These are phyloP conservation scores for Eucalyptus sp. DNA, from an alignment of 345 rosid species.

Conservation along the genomic window DNA sequence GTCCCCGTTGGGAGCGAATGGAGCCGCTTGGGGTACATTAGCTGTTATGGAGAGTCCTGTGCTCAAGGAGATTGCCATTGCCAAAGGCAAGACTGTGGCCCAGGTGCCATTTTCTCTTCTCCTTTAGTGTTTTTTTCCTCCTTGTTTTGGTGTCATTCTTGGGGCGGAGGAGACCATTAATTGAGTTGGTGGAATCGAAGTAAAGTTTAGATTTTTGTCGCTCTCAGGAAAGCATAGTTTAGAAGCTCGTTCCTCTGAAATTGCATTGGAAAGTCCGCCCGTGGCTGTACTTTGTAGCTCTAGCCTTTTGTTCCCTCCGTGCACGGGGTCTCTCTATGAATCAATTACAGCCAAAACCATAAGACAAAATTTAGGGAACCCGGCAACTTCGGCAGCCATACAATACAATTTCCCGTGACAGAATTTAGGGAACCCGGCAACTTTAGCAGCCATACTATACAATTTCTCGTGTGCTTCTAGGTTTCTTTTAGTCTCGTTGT, in stretches of 20 bases:
- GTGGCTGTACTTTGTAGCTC: background rate
- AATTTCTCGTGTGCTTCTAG: no score
- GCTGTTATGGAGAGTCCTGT: background rate
- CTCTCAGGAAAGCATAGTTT: background rate
- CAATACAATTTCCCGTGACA: no score
- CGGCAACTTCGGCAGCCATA: no score
- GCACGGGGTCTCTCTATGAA: no score
- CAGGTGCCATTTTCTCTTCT: background rate
- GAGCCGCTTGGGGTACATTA: constrained; percentile 4
- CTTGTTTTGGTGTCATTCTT: background rate
- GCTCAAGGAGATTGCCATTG: background rate
- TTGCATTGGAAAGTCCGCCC: background rate
- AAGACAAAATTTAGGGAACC: no score
- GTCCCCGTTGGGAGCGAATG: constrained; percentile 5
- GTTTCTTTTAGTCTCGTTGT: no score
- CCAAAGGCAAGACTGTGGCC: background rate
- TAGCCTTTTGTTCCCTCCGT: no score
- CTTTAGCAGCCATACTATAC: no score
- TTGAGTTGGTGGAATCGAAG: background rate
- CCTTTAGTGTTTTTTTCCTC: background rate
- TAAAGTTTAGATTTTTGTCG: background rate
- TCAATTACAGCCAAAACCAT: no score
- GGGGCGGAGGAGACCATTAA: no score
- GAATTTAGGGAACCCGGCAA: no score
- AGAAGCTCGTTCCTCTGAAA: background rate